Evolutionary conservation across 1,139 yeast species (phyloP), one percentile per base, ranked within the genome.

Genomic region (Lipomyces yarrowii): DNA sequence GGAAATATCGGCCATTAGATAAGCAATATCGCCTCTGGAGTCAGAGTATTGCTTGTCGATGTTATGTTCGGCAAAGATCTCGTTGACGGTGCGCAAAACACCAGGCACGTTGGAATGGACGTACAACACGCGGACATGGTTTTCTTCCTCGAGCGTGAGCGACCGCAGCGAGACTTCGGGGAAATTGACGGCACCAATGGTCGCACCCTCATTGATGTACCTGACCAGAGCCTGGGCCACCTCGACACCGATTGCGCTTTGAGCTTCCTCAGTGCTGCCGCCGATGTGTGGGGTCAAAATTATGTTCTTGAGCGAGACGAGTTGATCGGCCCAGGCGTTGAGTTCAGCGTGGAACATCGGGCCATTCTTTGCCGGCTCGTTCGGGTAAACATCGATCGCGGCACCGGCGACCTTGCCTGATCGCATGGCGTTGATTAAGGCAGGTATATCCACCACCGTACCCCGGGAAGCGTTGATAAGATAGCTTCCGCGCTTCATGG

Each of bases 201-300:
- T 90, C 74, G 88, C 84, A 82, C 99, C 99, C 82, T 94, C 99
- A 80, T 93, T 94, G 78, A 94, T 89, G 82, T 92, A 96, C 78
- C 91, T 91, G 72, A 93, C 84, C 76, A 94, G 84, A 42, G 97
- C 87, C 60, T 90, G 83, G 67, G 89, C 92, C 68, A 94, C 99
- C 82, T 94, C 99, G 69, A 93, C 83, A 80, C 99, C 99, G 77
- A 94, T 94, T 61, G 98, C 97, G 69, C 92, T 86, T 84, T 94
- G 99, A 46, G 99, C 99, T 82, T 94, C 99, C 80, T 94, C 98
- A 60, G 99, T 94, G 61, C 98, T 92, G 71, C 99, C 99, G 81
- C 99, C 99, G 74, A 94, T 94, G 77, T 94, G 99, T 52, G 99
- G 99, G 65, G 98, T 89, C 76, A 94, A 84, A 71, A 96, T 92